These are phyloP conservation scores for Aspergillus sojae DNA, from an alignment of 2,329 filamentous ascomycete genomes.

Conservation along the genomic window DNA sequence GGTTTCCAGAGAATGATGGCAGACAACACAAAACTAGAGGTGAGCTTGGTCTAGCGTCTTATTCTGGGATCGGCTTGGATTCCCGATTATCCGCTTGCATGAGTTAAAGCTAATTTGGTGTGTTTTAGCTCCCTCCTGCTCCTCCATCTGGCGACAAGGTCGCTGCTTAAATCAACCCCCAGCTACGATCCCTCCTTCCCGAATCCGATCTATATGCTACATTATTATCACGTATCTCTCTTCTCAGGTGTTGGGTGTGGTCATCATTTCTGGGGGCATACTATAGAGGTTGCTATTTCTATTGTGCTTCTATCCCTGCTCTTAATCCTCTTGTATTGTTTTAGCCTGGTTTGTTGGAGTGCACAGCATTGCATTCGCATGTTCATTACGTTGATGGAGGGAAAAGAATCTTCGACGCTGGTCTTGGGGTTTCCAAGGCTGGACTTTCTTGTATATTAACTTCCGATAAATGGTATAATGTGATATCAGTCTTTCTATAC, in stretches of 20 bases:
- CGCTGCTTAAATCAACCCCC: slow-evolving; percentile 32
- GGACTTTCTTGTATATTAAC: slow-evolving; percentile 39
- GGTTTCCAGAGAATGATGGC: slow-evolving; percentile 94
- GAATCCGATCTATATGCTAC: slow-evolving; percentile 21
- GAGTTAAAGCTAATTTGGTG: not conserved
- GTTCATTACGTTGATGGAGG: slow-evolving; percentile 20
- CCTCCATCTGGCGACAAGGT: slow-evolving; percentile 41
- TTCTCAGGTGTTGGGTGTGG: slow-evolving; percentile 44
- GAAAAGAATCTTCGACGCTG: slow-evolving; percentile 9
- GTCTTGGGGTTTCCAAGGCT: slow-evolving; percentile 9
- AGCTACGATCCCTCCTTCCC: not conserved
- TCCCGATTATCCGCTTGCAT: not conserved
- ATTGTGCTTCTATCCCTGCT: slow-evolving; percentile 31
- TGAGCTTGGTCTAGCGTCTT: slow-evolving; percentile 36
- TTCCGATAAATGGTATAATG: slow-evolving; percentile 35
- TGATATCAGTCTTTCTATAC: slow-evolving; percentile 9
- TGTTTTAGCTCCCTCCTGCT: slow-evolving; percentile 37
- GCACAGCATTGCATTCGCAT: slow-evolving; percentile 7
- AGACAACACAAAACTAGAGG: slow-evolving; percentile 81
- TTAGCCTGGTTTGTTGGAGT: slow-evolving; percentile 8
- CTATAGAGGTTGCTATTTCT: slow-evolving; percentile 36
- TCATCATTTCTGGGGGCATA: slow-evolving; percentile 36
- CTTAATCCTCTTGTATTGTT: slow-evolving; percentile 24
- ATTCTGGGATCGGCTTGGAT: not conserved
- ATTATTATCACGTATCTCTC: slow-evolving; percentile 37